Evolutionary conservation across 306 rosid genomes (phyloP).

Genomic region (Vachellia pachyceras): DNA sequence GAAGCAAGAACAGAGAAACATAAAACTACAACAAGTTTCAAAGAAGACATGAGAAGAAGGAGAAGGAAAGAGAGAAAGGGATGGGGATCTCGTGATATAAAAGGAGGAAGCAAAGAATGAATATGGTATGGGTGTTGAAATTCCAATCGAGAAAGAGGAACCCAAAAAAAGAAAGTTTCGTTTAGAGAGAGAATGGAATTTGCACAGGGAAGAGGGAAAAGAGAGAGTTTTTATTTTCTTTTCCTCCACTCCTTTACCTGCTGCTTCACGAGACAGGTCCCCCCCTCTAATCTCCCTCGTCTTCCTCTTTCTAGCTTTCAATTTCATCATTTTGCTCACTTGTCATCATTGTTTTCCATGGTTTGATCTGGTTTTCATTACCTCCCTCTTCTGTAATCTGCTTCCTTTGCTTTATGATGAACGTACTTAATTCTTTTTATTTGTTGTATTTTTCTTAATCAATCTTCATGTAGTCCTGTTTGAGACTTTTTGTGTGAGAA

Average conservation of each 20-base stretch:
- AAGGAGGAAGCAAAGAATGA: conserved; percentile 77
- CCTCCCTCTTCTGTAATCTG: background rate
- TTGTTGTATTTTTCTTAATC: background rate
- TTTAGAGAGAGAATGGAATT: conserved; percentile 21
- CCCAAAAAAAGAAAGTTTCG: background rate
- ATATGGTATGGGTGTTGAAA: conserved; percentile 52
- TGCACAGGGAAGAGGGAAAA: conserved; percentile 13
- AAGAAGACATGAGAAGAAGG: conserved; percentile 42
- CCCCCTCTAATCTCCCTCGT: background rate
- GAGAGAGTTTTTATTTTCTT: conserved; percentile 7
- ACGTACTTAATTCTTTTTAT: background rate
- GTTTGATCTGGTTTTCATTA: background rate
- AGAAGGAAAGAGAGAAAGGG: conserved; percentile 36
- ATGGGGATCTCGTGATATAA: conserved; percentile 79
- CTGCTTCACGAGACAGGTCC: conserved; percentile 34
- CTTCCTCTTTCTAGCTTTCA: background rate
- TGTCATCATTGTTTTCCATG: background rate
- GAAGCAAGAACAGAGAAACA: background rate
- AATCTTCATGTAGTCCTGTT: background rate
- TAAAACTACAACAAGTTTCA: conserved; percentile 24
- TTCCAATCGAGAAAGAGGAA: conserved; percentile 23
- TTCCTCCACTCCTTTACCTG: conserved; percentile 20
- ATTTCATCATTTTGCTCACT: conserved; percentile 17
- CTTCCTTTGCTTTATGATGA: background rate
- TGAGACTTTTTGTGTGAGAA: conserved; percentile 12